phyloP scores from a whole-genome alignment of 2,329 filamentous ascomycete genomes.

The Cladobotryum protrusum region DNA sequence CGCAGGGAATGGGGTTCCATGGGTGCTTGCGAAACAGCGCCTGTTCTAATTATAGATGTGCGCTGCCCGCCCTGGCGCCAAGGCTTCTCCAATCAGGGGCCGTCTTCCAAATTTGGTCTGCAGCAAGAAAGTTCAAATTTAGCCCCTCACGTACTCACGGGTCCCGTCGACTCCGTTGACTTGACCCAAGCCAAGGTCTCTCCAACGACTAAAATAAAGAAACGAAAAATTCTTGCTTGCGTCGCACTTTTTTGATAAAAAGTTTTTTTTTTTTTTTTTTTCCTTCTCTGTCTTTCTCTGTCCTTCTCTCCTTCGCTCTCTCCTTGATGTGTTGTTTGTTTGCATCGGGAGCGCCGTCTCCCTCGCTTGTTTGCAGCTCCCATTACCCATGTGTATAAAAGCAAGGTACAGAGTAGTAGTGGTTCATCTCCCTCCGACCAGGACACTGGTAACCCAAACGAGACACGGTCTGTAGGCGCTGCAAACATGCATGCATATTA shows the following conservation, averaged over 20 bases:
- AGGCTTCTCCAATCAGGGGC: slow-evolving; percentile 24
- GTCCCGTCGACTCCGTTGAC: slow-evolving; percentile 5
- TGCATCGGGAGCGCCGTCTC: too few species aligned
- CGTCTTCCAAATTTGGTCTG: slow-evolving; percentile 20
- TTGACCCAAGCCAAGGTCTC: too few species aligned
- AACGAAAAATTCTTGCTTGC: too few species aligned
- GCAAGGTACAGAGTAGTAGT: too few species aligned
- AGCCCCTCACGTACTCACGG: slow-evolving; percentile 9
- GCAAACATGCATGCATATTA: too few species aligned
- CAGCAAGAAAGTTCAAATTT: slow-evolving; percentile 11
- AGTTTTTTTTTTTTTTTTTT: not conserved
- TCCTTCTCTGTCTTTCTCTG: not conserved
- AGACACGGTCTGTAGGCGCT: too few species aligned
- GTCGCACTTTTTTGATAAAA: too few species aligned
- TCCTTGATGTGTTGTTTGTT: not conserved
- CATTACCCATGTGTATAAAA: not conserved
- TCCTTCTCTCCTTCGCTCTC: not conserved
- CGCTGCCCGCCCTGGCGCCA: slow-evolving; percentile 25
- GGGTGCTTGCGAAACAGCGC: slow-evolving; percentile 11
- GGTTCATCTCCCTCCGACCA: too few species aligned
- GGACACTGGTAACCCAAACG: too few species aligned
- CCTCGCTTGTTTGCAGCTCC: not conserved
- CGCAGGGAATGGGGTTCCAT: too few species aligned
- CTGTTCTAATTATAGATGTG: slow-evolving; percentile 29
- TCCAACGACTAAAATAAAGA: too few species aligned